Evolutionary conservation across 139 green algal genomes (phyloP).

Genomic region (Closterium sp.): DNA sequence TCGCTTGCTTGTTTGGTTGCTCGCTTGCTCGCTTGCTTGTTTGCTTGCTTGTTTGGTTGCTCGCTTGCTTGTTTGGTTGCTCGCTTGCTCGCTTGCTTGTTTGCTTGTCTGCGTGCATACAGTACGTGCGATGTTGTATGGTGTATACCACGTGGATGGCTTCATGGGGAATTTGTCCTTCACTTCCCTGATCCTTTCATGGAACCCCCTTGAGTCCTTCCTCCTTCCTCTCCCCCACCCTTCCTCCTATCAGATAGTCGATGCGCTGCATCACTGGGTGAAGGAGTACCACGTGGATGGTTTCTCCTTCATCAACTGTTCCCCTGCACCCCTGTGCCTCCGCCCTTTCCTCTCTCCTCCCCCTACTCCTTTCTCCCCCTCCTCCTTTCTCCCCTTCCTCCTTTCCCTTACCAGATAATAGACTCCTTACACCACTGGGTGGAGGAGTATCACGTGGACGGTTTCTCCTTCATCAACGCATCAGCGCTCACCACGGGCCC

Average conservation of each 20-base stretch:
- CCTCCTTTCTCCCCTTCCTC: background rate
- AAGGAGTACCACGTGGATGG: slow-evolving; percentile 77
- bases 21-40: too few relatives aligned
- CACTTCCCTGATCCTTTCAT: too few relatives aligned
- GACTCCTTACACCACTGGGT: slow-evolving; percentile 93
- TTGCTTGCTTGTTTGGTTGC: too few relatives aligned
- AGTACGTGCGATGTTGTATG: too few relatives aligned
- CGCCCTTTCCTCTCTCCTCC: background rate
- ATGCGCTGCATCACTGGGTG: slow-evolving; percentile 91
- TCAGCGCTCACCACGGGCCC: slow-evolving; percentile 81
- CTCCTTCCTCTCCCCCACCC: background rate
- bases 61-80: too few relatives aligned
- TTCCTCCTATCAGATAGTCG: slow-evolving; percentile 63
- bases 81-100: too few relatives aligned
- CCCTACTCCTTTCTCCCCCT: background rate
- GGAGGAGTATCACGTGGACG: slow-evolving; percentile 78
- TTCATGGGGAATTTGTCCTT: background rate
- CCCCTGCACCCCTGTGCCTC: background rate
- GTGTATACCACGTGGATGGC: too few relatives aligned
- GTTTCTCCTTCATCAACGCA: slow-evolving; percentile 84
- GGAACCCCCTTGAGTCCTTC: too few relatives aligned
- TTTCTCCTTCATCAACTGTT: slow-evolving; percentile 56
- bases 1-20: too few relatives aligned
- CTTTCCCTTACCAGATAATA: slow-evolving; percentile 72
- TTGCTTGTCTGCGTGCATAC: too few relatives aligned